Base-by-base conservation (phyloP, 2,329 filamentous ascomycete genomes). In the Dothidotthia symphoricarpi region DNA sequence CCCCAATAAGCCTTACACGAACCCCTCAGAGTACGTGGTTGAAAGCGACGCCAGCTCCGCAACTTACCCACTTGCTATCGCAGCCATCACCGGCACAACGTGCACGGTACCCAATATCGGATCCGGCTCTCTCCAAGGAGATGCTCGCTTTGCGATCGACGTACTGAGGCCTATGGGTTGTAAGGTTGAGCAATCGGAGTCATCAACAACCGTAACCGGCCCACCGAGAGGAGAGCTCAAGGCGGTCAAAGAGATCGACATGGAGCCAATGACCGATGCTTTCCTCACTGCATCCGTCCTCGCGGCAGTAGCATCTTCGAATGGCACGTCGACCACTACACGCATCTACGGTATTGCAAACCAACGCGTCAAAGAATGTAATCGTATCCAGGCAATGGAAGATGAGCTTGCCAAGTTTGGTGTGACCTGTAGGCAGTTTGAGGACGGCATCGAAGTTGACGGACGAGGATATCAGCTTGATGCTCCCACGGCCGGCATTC, bases 251-350 rank as follows among this genome's bases (percentile, higher is more conserved):
- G 85, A 91, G 42, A 82, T 98, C 17, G 90, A 98, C 59, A 98
- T 98, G 93, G 93, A 97, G 66, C 86, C 91, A 1, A 98, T 98
- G 93, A 98, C 93, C 0, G 93, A 98, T 68, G 93, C 93, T 32
- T 98, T 98, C 75, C 76, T 98, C 35, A 96, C 90, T 4, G 93
- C 93, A 13, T 94, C 89, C 2, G 89, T 95, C 4, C 77, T 98
- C 31, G 93, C 89, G 16, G 93, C 93, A 24, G 88, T 95, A 28
- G 89, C 91, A 8, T 81, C 78, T 11, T 88, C 87, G 2, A 82
- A 82, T 34, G 72, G 70, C 34, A 64, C 68, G 7, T 76, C 74
- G 25, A 71, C 71, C 30, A 84, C 81, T 2, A 98, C 93, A 0
- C 81, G 81, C 39, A 97, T 98, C 51, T 85, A 83, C 12, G 93